phyloP scores from a whole-genome alignment of 2,329 filamentous ascomycete species.

The Pseudogymnoascus verrucosus region DNA sequence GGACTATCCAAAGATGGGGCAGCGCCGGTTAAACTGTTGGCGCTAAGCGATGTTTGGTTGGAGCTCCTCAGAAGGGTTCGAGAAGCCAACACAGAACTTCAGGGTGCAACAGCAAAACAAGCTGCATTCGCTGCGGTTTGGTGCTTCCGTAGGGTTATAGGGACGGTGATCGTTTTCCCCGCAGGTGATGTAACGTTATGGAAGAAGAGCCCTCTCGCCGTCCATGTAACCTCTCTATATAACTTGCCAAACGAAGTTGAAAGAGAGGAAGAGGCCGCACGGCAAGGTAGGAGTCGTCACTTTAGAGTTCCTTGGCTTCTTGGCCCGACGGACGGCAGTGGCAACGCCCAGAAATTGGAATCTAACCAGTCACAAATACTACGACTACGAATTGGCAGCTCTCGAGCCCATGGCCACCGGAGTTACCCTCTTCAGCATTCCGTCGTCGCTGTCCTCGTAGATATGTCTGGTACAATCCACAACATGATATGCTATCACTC shows the following conservation, averaged over 20 bases:
- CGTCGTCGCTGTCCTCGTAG: no score
- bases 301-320: not conserved
- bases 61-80: not conserved
- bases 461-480: not conserved
- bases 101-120: not conserved
- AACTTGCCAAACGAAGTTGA: not conserved
- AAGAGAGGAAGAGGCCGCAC: not conserved
- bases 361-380: not conserved
- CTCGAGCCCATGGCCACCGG: not conserved
- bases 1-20: not conserved
- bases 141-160: not conserved
- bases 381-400: not conserved
- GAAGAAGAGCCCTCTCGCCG: not conserved
- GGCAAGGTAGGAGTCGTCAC: not conserved
- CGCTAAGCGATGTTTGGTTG: not conserved
- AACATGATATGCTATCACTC: not conserved
- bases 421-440: no score
- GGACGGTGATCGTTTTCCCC: not conserved
- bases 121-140: not conserved
- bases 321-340: not conserved
- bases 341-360: not conserved
- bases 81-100: not conserved
- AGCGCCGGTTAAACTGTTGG: not conserved
- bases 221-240: not conserved
- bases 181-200: not conserved